Percentiles rank a stretch among this genome's conserved stretches.
These are phyloP conservation scores for Pelargonium myrrhifolium DNA, from an alignment of 441 rosid genomes.

Conservation along the genomic window DNA sequence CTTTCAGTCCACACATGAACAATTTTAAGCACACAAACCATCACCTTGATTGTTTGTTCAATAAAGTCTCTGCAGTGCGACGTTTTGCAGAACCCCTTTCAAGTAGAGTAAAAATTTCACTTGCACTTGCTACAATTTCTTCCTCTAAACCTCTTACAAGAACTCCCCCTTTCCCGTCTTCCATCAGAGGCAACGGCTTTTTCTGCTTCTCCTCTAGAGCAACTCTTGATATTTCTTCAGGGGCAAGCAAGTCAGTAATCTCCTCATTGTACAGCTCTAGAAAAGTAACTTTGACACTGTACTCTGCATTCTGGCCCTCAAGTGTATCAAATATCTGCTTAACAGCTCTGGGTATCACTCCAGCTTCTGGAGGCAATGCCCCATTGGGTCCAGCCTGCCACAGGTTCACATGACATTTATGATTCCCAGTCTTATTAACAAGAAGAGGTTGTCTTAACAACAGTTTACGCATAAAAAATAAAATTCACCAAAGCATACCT, in stretches of 20 bases:
- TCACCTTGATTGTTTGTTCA: slow-evolving; percentile 65
- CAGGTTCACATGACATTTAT: slow-evolving; percentile 7
- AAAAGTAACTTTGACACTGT: slow-evolving; percentile 94
- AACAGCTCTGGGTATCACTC: slow-evolving; percentile 96
- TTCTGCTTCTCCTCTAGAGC: slow-evolving; percentile 80
- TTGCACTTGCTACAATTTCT: slow-evolving; percentile 86
- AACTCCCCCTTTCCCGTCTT: slow-evolving; percentile 99
- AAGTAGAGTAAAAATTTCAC: slow-evolving; percentile 91
- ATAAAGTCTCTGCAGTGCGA: slow-evolving; percentile 96
- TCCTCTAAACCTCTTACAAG: slow-evolving; percentile 93
- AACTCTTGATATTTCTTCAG: slow-evolving; percentile 70
- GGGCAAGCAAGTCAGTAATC: slow-evolving; percentile 89
- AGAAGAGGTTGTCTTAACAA: slow-evolving; percentile 12
- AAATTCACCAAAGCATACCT: not conserved
- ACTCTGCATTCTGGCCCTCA: slow-evolving; percentile 89
- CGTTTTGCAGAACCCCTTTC: slow-evolving; percentile 96
- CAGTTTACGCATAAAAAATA: slow-evolving; percentile 12
- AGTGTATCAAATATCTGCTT: slow-evolving; percentile 84
- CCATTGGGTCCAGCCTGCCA: slow-evolving; percentile 58
- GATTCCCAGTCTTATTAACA: not conserved
- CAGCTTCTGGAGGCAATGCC: slow-evolving; percentile 90
- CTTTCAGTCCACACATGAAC: not conserved
- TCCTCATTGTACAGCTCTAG: slow-evolving; percentile 97
- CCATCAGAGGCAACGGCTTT: slow-evolving; percentile 96
- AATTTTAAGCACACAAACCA: not conserved